Base-by-base conservation (phyloP, 306 rosid genomes). In the Citrullus amarus region DNA sequence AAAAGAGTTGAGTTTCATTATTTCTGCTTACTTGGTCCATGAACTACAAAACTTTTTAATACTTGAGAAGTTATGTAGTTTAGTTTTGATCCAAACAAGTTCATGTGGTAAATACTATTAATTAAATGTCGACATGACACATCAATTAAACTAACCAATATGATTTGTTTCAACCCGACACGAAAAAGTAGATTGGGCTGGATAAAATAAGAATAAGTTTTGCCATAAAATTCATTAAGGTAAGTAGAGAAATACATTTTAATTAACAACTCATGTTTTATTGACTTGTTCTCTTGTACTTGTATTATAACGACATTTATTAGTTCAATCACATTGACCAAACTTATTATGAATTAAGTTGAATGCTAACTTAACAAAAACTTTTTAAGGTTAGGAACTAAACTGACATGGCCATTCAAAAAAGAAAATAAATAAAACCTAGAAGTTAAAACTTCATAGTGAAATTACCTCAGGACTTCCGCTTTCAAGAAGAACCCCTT, bases 401-500 rank as follows among this genome's bases (percentile, higher is more conserved):
- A 53, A 57, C 62, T n/a, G 14, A 20, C 67, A 60, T 32, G 8
- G 15, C 18, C 39, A 60, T 58, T 48, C 67, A 30, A 30, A 61
- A 28, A 67, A 39, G 0, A 28, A 60, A 60, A 66, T 38, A 38
- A 6, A 62, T 48, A 48, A 46, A 48, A 48, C 5, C 70, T 28
- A 46, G 13, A 25, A 28, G 38, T 73, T 48, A 48, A 14, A 15
- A 22, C 13, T 46, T 44, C 4, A 50, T 13, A 30, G 32, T 25
- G 28, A 55, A 34, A 55, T 75, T 92, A 95, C 98, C 97, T 92
- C 92, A 5, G 96, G 81, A 77, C 92, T 95, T 81, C 96, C 98
- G 63, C 97, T 95, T 86, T 95, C 97, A 77, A 95, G 86, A 58
- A 95, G 89, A 86, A 95, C 93, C 81, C 98, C 97, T 83, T 91